Conservation (phyloP, 768 basidiomycete species). For the Leccinum rimulosum region DNA sequence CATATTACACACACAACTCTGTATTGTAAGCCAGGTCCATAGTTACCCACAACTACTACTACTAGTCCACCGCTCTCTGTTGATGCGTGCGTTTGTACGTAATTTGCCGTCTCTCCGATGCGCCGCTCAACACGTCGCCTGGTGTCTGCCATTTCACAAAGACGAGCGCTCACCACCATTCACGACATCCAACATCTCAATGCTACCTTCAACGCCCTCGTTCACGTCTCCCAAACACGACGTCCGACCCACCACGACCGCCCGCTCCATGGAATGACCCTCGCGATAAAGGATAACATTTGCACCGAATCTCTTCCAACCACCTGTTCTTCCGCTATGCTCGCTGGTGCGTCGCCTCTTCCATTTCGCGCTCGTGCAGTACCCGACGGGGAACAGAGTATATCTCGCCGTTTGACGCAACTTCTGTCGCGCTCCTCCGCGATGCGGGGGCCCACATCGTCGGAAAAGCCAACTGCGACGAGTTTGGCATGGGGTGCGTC, state of each 20-base stretch:
- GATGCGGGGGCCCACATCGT: conserved; percentile 63
- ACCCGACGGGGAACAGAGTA: conserved; percentile 49
- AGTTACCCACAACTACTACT: conserved; percentile 22
- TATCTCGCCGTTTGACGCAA: conserved; percentile 81
- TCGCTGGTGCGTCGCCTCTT: conserved; percentile 47
- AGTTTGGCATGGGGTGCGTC: conserved; percentile 96
- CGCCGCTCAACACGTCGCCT: not conserved
- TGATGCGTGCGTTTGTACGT: not conserved
- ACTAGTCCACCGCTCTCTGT: conserved; percentile 23
- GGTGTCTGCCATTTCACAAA: not conserved
- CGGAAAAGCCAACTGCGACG: conserved; percentile 94
- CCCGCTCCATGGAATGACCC: conserved; percentile 40
- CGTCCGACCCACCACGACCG: conserved; percentile 8
- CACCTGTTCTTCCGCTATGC: conserved; percentile 77
- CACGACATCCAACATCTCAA: conserved; percentile 28
- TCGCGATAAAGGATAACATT: conserved; percentile 90
- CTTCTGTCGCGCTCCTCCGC: conserved; percentile 65
- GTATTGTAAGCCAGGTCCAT: conserved; percentile 21
- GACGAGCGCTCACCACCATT: not conserved
- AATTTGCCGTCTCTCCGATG: not conserved
- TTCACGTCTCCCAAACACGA: conserved; percentile 25
- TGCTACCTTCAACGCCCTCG: conserved; percentile 54
- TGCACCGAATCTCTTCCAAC: conserved; percentile 62
- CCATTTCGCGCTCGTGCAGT: not conserved
- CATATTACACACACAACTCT: conserved; percentile 3